These are phyloP conservation scores for Xylaria sp. DNA, from an alignment of 2,329 filamentous ascomycete species.

Conservation along the genomic window DNA sequence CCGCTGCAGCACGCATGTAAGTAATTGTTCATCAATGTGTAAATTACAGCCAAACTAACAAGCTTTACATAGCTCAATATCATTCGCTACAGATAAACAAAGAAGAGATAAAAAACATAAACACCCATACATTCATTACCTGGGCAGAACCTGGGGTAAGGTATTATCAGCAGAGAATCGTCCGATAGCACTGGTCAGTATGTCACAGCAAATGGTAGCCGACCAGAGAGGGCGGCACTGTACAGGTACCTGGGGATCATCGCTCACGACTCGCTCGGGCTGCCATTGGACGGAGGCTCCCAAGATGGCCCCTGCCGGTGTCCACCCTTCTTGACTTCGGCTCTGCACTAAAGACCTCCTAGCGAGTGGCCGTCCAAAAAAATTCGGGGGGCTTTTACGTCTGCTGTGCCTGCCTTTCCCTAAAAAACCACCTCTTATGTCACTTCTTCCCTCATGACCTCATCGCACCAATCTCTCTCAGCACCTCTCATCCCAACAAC, in stretches of 20 bases:
- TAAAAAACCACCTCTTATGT: conserved; percentile 53
- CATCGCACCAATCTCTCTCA: conserved; percentile 49
- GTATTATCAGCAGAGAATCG: conserved; percentile 30
- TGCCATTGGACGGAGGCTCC: conserved; percentile 42
- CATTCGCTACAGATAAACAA: not conserved
- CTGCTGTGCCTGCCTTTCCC: conserved; percentile 51
- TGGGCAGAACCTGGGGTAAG: not conserved
- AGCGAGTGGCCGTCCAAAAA: conserved; percentile 34
- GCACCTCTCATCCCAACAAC: conserved; percentile 39
- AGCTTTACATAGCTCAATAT: not conserved
- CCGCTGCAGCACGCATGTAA: not conserved
- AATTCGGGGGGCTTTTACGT: conserved; percentile 51
- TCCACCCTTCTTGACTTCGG: conserved; percentile 32
- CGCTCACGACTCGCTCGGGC: conserved; percentile 43
- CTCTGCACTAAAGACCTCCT: conserved; percentile 18
- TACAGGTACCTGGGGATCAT: conserved; percentile 46
- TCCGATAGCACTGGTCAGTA: conserved; percentile 16
- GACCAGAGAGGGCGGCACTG: conserved; percentile 37
- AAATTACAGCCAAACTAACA: not conserved
- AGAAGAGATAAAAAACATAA: too few species aligned
- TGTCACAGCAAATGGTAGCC: conserved; percentile 10
- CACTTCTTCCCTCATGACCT: conserved; percentile 54
- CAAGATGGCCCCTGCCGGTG: conserved; percentile 18
- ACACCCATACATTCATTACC: not conserved
- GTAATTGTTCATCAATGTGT: not conserved